These are phyloP conservation scores for Fusarium xylarioides DNA, from an alignment of 2,329 filamentous ascomycete species.

Conservation along the genomic window DNA sequence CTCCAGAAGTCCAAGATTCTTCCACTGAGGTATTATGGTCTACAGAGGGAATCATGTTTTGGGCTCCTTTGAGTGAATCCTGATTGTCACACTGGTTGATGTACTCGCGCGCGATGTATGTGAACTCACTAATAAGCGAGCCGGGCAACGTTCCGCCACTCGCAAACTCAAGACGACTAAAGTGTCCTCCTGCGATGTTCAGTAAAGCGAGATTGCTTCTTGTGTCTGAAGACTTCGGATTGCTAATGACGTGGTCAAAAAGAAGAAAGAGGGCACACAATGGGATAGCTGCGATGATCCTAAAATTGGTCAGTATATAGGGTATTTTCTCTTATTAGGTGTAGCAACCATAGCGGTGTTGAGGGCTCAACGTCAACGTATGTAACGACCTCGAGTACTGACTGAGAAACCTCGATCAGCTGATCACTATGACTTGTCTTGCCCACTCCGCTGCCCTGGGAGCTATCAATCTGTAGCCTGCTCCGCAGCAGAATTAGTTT, in stretches of 20 bases:
- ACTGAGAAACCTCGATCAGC: constrained; percentile 20
- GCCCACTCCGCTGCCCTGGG: fast-evolving
- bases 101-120: constrained; percentile 36
- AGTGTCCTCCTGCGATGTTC: constrained; percentile 35
- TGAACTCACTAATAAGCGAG: constrained; percentile 32
- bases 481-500: constrained; percentile 23
- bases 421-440: neutral
- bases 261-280: constrained; percentile 34
- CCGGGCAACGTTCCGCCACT: constrained; percentile 25
- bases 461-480: constrained; percentile 4
- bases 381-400: constrained; percentile 31
- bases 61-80: neutral
- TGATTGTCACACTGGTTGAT: constrained; percentile 17
- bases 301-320: neutral
- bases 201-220: constrained; percentile 30
- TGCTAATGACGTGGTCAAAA: constrained; percentile 35
- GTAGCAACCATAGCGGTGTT: constrained; percentile 31
- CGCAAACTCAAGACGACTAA: constrained; percentile 32
- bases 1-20: neutral
- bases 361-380: constrained; percentile 35
- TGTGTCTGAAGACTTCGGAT: constrained; percentile 21
- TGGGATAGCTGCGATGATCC: constrained; percentile 34
- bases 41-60: neutral
- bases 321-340: fast-evolving
- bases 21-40: neutral